These are phyloP conservation scores for Podospora didyma DNA, from an alignment of 495 filamentous ascomycete species.

Conservation along the genomic window DNA sequence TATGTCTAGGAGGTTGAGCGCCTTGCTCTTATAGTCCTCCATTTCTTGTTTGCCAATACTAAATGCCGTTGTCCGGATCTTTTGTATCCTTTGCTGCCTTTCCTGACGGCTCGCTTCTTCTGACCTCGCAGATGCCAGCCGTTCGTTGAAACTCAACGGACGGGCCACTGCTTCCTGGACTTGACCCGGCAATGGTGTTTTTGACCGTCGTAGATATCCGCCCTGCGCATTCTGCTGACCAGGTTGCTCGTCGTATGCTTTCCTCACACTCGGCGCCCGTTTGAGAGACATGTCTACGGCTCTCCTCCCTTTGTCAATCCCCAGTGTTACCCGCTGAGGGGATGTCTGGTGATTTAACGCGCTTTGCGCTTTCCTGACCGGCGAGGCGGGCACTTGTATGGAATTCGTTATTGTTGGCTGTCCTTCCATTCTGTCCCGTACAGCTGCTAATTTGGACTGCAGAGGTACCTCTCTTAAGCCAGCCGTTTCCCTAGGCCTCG, in stretches of 20 bases:
- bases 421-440: conserved; percentile 27
- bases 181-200: conserved; percentile 23
- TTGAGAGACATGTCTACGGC: conserved; percentile 83
- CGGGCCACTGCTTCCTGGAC: conserved; percentile 27
- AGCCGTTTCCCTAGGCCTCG: conserved; percentile 11
- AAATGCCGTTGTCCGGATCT: conserved; percentile 66
- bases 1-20: conserved; percentile 49
- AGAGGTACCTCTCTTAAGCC: conserved; percentile 20
- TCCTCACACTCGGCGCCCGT: conserved; percentile 55
- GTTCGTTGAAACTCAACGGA: conserved; percentile 78
- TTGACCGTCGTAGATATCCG: conserved; percentile 41
- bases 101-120: conserved; percentile 56
- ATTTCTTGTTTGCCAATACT: conserved; percentile 61
- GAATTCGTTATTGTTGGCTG: conserved; percentile 38
- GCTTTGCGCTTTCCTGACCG: conserved; percentile 50
- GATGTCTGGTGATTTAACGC: conserved; percentile 55
- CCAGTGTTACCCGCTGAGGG: conserved; percentile 73
- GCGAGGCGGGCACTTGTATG: conserved; percentile 80
- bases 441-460: conserved; percentile 21
- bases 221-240: conserved; percentile 26
- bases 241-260: conserved; percentile 20
- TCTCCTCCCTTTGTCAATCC: conserved; percentile 84
- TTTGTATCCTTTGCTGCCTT: conserved; percentile 49
- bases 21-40: conserved; percentile 59
- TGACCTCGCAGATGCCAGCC: conserved; percentile 64